Evolutionary conservation across 78 protist genomes (phyloP), one percentile per base, ranked within the genome.

Genomic region (Polysphondylium violaceum): DNA sequence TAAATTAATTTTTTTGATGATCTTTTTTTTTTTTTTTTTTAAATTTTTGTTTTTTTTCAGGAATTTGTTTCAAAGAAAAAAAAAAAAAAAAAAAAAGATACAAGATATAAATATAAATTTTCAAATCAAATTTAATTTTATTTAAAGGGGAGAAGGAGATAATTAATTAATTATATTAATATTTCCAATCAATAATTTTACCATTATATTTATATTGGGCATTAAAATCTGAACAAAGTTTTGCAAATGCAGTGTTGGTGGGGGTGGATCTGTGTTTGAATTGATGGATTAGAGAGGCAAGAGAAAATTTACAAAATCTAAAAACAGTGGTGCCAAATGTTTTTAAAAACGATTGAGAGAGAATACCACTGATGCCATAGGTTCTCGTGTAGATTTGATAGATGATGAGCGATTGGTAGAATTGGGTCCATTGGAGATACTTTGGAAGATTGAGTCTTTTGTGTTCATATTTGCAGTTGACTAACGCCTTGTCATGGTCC

Each of bases 391-490:
- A 72, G 0, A 72, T 27, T 31, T 50, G 44, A 16, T 19, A 31
- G 21, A 50, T 44, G 29, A 67, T 67, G 21, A 79, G 8, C 12
- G 72, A 29, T n/a, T 50, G 76, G 59, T 79, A 79, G 47, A 67
- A 79, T 9, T 53, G 36, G 2, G 65, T 36, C 89, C 89, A 79
- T 0, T 21, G 23, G 2, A 83, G 12, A n/a, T 47, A 83, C 43
- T 69, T 67, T 33, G 56, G 79, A 36, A 83, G 50, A 47, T 83
- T 83, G 5, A 83, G 76, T n/a, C 91, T 29, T 43, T 83, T 83
- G 12, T 69, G 73, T 3, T 61, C 91, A 36, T 67, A 69, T 29
- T 64, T 83, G 14, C 79, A 59, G 0, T 21, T 4, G 0, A 58
- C 25, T 0, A 83, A 29, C 6, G 65, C 40, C 9, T 69, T 19